A percentile compares a stretch with the other conserved stretches of the same genome.
Conservation (phyloP, 345 rosid species). For the Mercurialis annua region DNA sequence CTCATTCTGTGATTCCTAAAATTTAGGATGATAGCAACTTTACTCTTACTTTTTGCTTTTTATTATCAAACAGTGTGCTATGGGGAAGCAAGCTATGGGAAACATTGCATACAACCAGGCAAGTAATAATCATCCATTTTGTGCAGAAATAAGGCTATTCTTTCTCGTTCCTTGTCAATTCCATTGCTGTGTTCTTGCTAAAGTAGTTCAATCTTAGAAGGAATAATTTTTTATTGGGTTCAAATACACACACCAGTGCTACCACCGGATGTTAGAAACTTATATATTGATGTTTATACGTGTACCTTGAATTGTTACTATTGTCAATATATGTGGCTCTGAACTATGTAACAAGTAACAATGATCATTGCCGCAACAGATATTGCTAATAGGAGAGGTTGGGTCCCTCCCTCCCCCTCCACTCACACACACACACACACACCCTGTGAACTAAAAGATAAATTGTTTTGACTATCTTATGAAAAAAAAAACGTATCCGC, state of each 20-base stretch:
- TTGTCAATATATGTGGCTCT: neutral
- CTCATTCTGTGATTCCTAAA: slow-evolving; percentile 16
- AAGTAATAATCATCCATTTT: slow-evolving; percentile 25
- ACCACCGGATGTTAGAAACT: neutral
- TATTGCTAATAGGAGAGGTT: no score
- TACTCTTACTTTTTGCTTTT: neutral
- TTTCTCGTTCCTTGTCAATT: neutral
- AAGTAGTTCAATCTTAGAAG: neutral
- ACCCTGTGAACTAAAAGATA: neutral
- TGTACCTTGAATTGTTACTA: neutral
- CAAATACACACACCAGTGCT: neutral
- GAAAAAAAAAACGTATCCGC: neutral
- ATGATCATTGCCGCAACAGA: neutral
- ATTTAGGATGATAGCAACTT: neutral
- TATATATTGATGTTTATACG: no score
- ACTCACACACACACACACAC: no score
- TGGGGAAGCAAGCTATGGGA: slow-evolving; percentile 99
- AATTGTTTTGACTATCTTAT: neutral
- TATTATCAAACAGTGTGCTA: slow-evolving; percentile 68
- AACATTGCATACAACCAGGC: slow-evolving; percentile 94
- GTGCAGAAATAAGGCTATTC: neutral
- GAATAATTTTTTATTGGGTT: neutral
- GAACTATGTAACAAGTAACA: no score
- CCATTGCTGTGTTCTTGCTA: neutral
- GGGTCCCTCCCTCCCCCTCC: neutral